Conservation (phyloP, 2,329 filamentous ascomycete species). For the Aspergillus awamori region DNA sequence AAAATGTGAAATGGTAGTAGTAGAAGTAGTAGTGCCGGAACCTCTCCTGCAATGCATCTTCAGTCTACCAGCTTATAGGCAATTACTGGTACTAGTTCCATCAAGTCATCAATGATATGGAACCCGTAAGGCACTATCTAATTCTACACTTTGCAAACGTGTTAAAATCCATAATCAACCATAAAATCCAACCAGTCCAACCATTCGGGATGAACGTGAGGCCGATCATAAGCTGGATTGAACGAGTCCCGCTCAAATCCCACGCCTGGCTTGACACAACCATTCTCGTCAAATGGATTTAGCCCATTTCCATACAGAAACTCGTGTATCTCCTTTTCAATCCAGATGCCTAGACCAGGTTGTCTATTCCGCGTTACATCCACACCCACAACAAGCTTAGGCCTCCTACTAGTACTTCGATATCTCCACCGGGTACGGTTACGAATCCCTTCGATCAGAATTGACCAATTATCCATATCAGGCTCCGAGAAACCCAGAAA, state of each 20-base stretch:
- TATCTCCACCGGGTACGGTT: slow-evolving; percentile 17
- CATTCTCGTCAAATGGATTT: slow-evolving; percentile 22
- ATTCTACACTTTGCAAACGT: no score
- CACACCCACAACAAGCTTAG: slow-evolving; percentile 7
- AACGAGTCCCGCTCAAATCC: neutral
- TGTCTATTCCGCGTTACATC: neutral
- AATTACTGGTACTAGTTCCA: no score
- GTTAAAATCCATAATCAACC: no score
- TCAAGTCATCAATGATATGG: accelerated
- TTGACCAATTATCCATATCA: slow-evolving; percentile 11
- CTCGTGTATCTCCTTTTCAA: slow-evolving; percentile 18
- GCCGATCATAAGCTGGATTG: neutral
- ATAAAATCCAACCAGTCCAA: no score
- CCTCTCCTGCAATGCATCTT: no score
- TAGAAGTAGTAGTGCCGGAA: no score
- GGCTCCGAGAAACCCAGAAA: no score
- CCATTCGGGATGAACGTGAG: neutral
- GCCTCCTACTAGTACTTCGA: slow-evolving; percentile 12
- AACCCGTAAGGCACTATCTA: no score
- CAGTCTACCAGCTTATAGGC: no score
- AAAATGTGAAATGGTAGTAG: no score
- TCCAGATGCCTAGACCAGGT: slow-evolving; percentile 13
- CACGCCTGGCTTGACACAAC: neutral
- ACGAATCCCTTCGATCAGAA: slow-evolving; percentile 26
- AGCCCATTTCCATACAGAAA: slow-evolving; percentile 29